These are phyloP conservation scores for Rhizopogon rudus DNA, from an alignment of 768 basidiomycete genomes.

Conservation along the genomic window DNA sequence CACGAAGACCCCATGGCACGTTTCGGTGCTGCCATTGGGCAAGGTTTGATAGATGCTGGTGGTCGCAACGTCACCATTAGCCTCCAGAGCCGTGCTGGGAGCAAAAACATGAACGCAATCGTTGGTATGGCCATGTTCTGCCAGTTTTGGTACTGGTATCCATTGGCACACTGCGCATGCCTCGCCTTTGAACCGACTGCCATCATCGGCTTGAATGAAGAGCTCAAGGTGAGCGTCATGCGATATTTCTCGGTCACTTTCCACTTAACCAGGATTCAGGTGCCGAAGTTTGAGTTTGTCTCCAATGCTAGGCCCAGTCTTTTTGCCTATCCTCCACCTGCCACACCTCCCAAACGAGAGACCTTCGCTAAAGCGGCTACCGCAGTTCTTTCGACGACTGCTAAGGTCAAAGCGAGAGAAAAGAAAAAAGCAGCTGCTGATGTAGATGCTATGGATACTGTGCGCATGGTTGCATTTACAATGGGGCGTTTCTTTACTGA, in stretches of 20 bases:
- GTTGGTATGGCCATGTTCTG: slow-evolving; percentile 98
- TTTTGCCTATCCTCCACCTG: slow-evolving; percentile 86
- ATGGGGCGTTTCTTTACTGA: slow-evolving; percentile 10
- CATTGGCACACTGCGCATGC: slow-evolving; percentile 88
- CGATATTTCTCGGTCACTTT: slow-evolving; percentile 1
- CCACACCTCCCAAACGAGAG: slow-evolving; percentile 91
- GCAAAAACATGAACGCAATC: slow-evolving; percentile 87
- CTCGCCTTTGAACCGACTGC: slow-evolving; percentile 94
- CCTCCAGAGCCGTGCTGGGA: slow-evolving; percentile 89
- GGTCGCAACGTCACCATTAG: slow-evolving; percentile 95
- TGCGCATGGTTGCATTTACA: slow-evolving; percentile 32
- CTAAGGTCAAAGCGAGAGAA: slow-evolving; percentile 93
- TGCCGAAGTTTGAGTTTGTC: slow-evolving; percentile 89
- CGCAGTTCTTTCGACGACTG: slow-evolving; percentile 95
- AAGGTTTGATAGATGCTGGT: slow-evolving; percentile 97
- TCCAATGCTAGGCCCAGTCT: slow-evolving; percentile 89
- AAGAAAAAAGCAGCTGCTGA: slow-evolving; percentile 88
- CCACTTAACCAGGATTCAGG: slow-evolving; percentile 35
- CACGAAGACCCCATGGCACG: slow-evolving; percentile 99
- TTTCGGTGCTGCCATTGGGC: slow-evolving; percentile 93
- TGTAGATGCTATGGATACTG: slow-evolving; percentile 77
- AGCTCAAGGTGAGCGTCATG: slow-evolving; percentile 52
- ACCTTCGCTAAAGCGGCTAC: slow-evolving; percentile 87
- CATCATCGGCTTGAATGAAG: slow-evolving; percentile 84
- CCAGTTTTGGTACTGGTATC: slow-evolving; percentile 99